A percentile compares a stretch with the other conserved stretches of the same genome.
Evolutionary conservation across 179 eudicot genomes (phyloP).

Genomic region (Sideroxylon spinosum): DNA sequence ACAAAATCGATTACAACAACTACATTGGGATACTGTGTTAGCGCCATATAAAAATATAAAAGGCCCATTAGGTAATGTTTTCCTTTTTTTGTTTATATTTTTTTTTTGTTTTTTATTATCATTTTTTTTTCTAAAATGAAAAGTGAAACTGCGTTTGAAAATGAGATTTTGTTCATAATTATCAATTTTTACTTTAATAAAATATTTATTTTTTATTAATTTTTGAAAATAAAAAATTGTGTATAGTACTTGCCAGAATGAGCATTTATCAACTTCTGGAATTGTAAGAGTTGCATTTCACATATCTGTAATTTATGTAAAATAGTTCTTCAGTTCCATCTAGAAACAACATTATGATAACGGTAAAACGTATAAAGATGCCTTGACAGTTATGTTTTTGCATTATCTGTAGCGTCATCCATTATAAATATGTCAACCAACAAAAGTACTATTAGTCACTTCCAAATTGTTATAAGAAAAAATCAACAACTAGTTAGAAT

Average conservation of each 20-base stretch:
- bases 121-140: no score
- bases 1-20: no score
- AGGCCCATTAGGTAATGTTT: no score
- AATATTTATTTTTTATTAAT: no score
- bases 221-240: no score
- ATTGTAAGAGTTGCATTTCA: constrained; percentile 90
- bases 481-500: not conserved
- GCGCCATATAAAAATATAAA: no score
- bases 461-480: not conserved
- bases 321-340: not conserved
- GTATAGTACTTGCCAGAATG: constrained; percentile 71
- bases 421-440: not conserved
- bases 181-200: no score
- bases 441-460: not conserved
- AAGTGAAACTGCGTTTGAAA: no score
- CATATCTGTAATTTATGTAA: constrained; percentile 55
- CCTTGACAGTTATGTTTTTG: not conserved
- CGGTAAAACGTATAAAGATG: not conserved
- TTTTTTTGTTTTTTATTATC: no score
- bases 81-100: no score
- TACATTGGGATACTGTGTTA: no score
- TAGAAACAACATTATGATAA: not conserved
- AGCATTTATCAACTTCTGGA: constrained; percentile 92
- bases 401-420: not conserved
- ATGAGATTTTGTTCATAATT: no score